Base-by-base conservation (phyloP, 805 yeast species). In the Cephaloascus fragrans region DNA sequence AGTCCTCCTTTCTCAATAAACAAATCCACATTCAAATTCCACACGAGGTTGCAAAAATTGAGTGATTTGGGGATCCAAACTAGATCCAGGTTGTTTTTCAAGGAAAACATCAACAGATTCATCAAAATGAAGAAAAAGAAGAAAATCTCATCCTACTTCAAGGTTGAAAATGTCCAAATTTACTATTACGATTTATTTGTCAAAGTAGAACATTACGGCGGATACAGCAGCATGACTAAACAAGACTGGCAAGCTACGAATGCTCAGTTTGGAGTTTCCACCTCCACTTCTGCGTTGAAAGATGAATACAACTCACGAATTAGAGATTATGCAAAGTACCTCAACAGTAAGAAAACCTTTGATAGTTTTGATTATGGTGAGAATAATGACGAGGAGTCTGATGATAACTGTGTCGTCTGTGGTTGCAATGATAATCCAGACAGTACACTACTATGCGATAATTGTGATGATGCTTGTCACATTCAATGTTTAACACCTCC, bases 381-480 rank as follows among this genome's bases (percentile, higher is more conserved):
- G 8, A 31, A n/a, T 16, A 62, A 55, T 37, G 47, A 53, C 9
- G 62, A 57, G 34, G 55, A 54, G 26, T 61, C 52, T n/a, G 37
- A 55, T 15, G 70, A 62, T 16, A 61, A 59, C 35, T 73, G 80
- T 42, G 47, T 59, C 40, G 50, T 76, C 1, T 82, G 88, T 48
- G 64, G 68, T 16, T 57, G 53, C 10, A 56, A 61, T 39, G 64
- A 67, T 38, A 55, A 67, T 6, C 77, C 79, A 0, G 56, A 61
- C 2, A 56, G 62, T 23, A 73, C 77, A 3, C 55, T 81, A 18
- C 51, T 75, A 4, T 89, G 96, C 55, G 84, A 80, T 47, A 82
- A 82, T 31, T 89, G 96, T 52, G 77, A 81, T 42, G 70, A 69
- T 38, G 71, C 75, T 1, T 86, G 63, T 56, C 96, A 89, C 55